phyloP scores from a whole-genome alignment of 495 filamentous ascomycete genomes.

The Cladorrhinum samala region DNA sequence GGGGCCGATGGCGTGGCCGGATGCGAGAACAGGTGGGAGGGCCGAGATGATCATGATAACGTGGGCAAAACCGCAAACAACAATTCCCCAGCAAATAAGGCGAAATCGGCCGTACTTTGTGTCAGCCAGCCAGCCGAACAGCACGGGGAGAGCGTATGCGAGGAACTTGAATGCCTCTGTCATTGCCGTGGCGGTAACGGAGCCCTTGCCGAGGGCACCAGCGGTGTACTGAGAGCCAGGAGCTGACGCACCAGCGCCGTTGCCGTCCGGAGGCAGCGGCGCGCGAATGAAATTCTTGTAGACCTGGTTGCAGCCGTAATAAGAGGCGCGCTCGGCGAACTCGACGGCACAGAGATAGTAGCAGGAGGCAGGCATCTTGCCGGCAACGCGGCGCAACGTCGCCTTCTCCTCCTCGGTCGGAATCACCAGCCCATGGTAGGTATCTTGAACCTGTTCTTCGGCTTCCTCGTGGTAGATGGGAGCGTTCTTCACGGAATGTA shows the following conservation, averaged over 20 bases:
- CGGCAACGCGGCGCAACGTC: conserved; percentile 54
- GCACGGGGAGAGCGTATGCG: conserved; percentile 52
- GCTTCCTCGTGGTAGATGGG: not conserved
- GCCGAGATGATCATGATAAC: conserved; percentile 56
- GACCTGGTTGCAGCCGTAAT: conserved; percentile 50
- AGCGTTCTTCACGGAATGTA: not conserved
- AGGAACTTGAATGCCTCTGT: conserved; percentile 55
- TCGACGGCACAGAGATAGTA: conserved; percentile 55
- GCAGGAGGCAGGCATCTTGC: conserved; percentile 42
- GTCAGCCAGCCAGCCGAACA: conserved; percentile 56
- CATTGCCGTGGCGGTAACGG: conserved; percentile 54
- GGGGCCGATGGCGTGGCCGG: conserved; percentile 48
- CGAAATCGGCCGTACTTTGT: conserved; percentile 53
- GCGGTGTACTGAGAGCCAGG: conserved; percentile 46
- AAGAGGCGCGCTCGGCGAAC: conserved; percentile 56
- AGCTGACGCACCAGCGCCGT: conserved; percentile 55
- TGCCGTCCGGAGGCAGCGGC: conserved; percentile 50
- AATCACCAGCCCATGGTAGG: not conserved
- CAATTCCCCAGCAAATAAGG: conserved; percentile 56
- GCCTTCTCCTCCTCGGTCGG: conserved; percentile 52
- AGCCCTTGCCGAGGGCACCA: conserved; percentile 55
- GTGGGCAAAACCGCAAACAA: conserved; percentile 59
- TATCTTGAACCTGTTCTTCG: not conserved
- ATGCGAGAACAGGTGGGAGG: conserved; percentile 49
- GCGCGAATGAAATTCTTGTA: conserved; percentile 56